Conservation (phyloP, 768 basidiomycete genomes). For the Lactifluus hygrophoroides region DNA sequence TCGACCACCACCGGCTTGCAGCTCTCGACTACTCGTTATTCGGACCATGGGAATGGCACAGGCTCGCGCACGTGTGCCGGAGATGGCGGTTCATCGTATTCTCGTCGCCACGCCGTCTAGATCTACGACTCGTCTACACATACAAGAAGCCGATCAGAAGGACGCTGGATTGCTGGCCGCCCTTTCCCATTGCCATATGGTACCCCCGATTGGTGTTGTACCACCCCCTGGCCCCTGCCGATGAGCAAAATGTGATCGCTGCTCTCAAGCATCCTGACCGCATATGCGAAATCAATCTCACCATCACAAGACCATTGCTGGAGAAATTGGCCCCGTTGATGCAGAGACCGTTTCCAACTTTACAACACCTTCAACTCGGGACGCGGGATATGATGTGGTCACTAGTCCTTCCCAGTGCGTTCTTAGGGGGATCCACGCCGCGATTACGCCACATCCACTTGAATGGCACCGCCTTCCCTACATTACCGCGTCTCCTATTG, state of each 20-base stretch:
- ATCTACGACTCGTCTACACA: conserved; percentile 13
- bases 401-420: conserved; percentile 1
- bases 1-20: conserved; percentile 3
- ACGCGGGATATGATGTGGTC: neutral
- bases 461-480: conserved; percentile 4
- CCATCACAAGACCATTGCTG: neutral
- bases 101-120: conserved; percentile 2
- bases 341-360: neutral
- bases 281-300: conserved; percentile 15
- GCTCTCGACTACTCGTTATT: neutral
- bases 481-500: conserved; percentile 2
- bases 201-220: conserved; percentile 5
- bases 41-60: conserved; percentile 14
- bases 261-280: conserved; percentile 1
- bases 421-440: conserved; percentile 3
- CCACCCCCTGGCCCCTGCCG: neutral
- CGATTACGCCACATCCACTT: neutral
- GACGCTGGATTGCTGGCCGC: conserved; percentile 5
- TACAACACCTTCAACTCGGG: neutral
- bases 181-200: conserved; percentile 7
- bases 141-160: conserved; percentile 8
- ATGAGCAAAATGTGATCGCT: conserved; percentile 8
- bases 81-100: conserved; percentile 11
- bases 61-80: conserved; percentile 11
- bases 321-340: neutral